Conservation (phyloP, 495 filamentous ascomycete species). For the Thozetella sp. region DNA sequence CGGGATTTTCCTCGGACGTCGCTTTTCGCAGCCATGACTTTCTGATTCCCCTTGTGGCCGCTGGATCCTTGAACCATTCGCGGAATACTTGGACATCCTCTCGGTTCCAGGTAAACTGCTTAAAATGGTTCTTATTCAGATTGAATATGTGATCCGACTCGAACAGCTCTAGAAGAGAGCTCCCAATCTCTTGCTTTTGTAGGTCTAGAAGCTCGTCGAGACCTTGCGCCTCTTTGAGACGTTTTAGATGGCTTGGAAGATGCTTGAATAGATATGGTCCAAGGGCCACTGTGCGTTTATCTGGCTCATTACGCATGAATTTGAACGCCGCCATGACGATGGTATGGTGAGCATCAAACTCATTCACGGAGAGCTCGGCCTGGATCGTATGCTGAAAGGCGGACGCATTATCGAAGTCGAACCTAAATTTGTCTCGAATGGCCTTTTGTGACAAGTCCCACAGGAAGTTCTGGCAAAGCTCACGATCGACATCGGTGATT, state of each 20-base stretch:
- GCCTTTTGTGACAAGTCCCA: constrained; percentile 18
- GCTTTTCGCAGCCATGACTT: no score
- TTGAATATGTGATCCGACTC: neutral
- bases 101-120: no score
- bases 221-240: constrained; percentile 5
- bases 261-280: constrained; percentile 7
- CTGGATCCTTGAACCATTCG: no score
- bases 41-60: no score
- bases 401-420: constrained; percentile 12
- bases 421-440: constrained; percentile 17
- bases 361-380: constrained; percentile 9
- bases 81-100: no score
- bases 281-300: neutral
- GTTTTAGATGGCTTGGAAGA: constrained; percentile 12
- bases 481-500: constrained; percentile 15
- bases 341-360: constrained; percentile 13
- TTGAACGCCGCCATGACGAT: constrained; percentile 10
- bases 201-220: constrained; percentile 1
- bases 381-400: constrained; percentile 3
- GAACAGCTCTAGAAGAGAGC: constrained; percentile 2
- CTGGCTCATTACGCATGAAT: constrained; percentile 1
- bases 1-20: no score
- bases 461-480: constrained; percentile 16
- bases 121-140: no score
- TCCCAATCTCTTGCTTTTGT: no score